Base-by-base conservation (phyloP, 345 rosid genomes). In the Noccaea caerulescens region DNA sequence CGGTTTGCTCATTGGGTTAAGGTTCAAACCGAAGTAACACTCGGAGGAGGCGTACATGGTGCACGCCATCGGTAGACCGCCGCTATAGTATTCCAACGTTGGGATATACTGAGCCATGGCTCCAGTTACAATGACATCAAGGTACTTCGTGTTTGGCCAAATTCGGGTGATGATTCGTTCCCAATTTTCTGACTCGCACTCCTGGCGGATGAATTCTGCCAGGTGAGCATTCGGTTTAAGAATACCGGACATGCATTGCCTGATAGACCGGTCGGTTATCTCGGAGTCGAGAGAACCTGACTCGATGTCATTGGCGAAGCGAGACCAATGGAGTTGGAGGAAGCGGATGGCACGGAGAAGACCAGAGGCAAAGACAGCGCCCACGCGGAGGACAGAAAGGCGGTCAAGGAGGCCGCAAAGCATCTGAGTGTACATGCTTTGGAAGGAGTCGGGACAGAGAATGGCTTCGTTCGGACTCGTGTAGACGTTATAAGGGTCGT, bases 21-120 rank as follows among this genome's bases (percentile, higher is more conserved):
- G 85, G 70, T 93, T 93, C 8, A 93, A 81, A 11, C 97, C 97
- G 56, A 93, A 93, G 66, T 91, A 93, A 69, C 98, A 89, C 76
- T 93, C 98, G 0, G 97, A 93, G 0, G 98, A 93, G 6, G 97
- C 98, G 36, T 93, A 93, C 98, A 91, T 91, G 1, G 98, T 93
- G 80, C 97, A 91, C 8, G 97, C 91, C 79, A 85, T 72, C 0
- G 98, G 97, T 5, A 93, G 70, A 8, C 97, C 91, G 0, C 87
- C 88, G 10, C 97, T 89, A 67, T 93, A 93, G 61, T 86, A 91
- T 56, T 93, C 93, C n/a, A 93, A 84, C 0, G 98, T 93, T 0
- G 97, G 95, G 11, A 93, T 93, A 69, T 93, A 93, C 71, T 93
- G 98, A 18, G 97, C 96, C 98, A 93, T 93, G 6, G 98, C 91